A percentile compares a stretch with the other conserved stretches of the same genome.
phyloP scores from a whole-genome alignment of 139 green algal genomes.

The Tetradesmus obliquus region DNA sequence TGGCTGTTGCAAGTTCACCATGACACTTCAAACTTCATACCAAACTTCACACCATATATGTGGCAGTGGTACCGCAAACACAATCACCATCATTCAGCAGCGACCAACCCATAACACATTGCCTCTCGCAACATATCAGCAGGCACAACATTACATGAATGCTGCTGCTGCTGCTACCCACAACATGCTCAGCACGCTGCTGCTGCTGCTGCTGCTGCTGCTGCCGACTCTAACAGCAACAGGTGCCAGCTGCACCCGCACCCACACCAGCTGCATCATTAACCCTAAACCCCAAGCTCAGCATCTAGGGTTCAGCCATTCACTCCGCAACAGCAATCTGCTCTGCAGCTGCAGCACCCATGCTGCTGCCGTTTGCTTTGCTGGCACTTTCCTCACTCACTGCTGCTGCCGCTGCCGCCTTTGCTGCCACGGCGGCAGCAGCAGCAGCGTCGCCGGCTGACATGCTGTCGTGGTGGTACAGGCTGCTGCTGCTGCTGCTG shows the following conservation, averaged over 20 bases:
- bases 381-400: not conserved
- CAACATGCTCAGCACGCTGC: not conserved
- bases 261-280: not conserved
- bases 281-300: not conserved
- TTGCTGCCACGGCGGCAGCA: not conserved
- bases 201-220: conserved; percentile 32
- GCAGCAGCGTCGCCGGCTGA: not conserved
- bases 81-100: too few species aligned
- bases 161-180: not conserved
- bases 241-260: not conserved
- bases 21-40: too few species aligned
- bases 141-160: not conserved
- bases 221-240: not conserved
- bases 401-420: not conserved
- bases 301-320: not conserved
- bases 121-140: not conserved
- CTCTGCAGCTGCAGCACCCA: not conserved
- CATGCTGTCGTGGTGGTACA: conserved; percentile 38
- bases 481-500: conserved; percentile 27
- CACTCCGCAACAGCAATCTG: not conserved
- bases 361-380: conserved; percentile 7
- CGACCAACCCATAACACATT: not conserved
- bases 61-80: too few species aligned
- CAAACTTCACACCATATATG: too few species aligned
- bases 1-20: too few species aligned